A percentile compares a stretch with the other conserved stretches of the same genome.
Evolutionary conservation across 2,329 filamentous ascomycete genomes (phyloP).

Genomic region (Pseudogymnoascus sp.): DNA sequence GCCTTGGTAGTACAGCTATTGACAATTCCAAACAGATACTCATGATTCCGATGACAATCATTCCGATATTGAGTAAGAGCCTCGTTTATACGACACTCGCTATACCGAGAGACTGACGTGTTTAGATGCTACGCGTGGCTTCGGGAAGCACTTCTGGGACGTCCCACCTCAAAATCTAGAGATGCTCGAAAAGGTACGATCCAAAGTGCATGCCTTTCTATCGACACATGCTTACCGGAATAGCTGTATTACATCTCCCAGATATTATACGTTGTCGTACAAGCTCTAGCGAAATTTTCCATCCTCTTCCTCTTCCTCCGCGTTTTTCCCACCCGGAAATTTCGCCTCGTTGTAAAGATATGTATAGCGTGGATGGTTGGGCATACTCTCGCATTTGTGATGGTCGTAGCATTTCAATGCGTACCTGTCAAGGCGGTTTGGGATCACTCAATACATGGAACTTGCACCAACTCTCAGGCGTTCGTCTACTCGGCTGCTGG

Average conservation of each 20-base stretch:
- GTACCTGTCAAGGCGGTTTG: slow-evolving; percentile 13
- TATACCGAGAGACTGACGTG: not conserved
- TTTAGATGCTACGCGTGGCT: not conserved
- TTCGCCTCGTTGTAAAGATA: slow-evolving; percentile 5
- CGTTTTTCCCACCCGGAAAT: not conserved
- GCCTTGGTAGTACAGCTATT: not conserved
- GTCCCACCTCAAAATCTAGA: not conserved
- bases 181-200: not conserved
- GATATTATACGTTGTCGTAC: not conserved
- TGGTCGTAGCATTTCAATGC: slow-evolving; percentile 16
- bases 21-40: slow-evolving; percentile 13
- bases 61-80: slow-evolving; percentile 16
- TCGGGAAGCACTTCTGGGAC: slow-evolving; percentile 9
- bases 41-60: slow-evolving; percentile 15
- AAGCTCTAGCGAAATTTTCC: slow-evolving; percentile 8
- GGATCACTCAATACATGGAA: slow-evolving; percentile 16
- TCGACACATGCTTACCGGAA: not conserved
- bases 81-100: not conserved
- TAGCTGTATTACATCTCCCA: slow-evolving; percentile 10
- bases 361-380: slow-evolving; percentile 8
- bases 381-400: slow-evolving; percentile 12
- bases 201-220: not conserved
- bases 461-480: slow-evolving; percentile 55
- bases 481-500: slow-evolving; percentile 60
- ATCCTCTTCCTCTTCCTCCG: slow-evolving; percentile 9